phyloP scores from a whole-genome alignment of 805 yeast species.

The Yarrowia hollandica region DNA sequence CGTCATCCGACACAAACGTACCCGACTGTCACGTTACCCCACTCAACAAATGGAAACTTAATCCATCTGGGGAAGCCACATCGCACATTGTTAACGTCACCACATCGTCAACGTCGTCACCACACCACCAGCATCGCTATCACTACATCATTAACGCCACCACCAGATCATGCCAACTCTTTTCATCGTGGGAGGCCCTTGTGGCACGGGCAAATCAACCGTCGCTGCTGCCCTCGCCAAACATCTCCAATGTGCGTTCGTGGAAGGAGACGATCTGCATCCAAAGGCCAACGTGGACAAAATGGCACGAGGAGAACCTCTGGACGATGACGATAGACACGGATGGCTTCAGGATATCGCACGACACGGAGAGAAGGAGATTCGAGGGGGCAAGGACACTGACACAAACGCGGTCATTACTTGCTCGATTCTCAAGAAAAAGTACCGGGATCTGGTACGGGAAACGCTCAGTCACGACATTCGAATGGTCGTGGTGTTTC shows the following conservation, averaged over 20 bases:
- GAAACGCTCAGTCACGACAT: conserved; percentile 41
- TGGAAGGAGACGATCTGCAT: conserved; percentile 87
- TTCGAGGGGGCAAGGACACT: conserved; percentile 39
- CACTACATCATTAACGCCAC: background rate
- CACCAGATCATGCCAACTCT: background rate
- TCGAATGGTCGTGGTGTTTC: conserved; percentile 47
- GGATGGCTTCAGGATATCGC: conserved; percentile 72
- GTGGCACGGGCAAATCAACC: conserved; percentile 93
- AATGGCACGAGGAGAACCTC: conserved; percentile 78
- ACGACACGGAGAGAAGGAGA: conserved; percentile 40
- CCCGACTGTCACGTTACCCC: no score
- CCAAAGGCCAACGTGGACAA: conserved; percentile 71
- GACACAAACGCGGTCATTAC: conserved; percentile 53
- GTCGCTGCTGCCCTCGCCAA: conserved; percentile 57
- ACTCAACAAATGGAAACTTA: conserved; percentile 14
- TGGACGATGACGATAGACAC: conserved; percentile 90
- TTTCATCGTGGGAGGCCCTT: conserved; percentile 83
- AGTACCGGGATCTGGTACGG: conserved; percentile 66
- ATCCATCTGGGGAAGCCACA: no score
- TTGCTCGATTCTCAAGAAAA: conserved; percentile 80
- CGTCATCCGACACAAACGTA: no score
- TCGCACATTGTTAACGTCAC: no score
- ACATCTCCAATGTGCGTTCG: conserved; percentile 52
- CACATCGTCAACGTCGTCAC: no score
- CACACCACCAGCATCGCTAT: no score